A percentile compares a stretch with the other conserved stretches of the same genome.
Evolutionary conservation across 2,329 filamentous ascomycete species (phyloP).

Genomic region (Aspergillus pseudonomiae): DNA sequence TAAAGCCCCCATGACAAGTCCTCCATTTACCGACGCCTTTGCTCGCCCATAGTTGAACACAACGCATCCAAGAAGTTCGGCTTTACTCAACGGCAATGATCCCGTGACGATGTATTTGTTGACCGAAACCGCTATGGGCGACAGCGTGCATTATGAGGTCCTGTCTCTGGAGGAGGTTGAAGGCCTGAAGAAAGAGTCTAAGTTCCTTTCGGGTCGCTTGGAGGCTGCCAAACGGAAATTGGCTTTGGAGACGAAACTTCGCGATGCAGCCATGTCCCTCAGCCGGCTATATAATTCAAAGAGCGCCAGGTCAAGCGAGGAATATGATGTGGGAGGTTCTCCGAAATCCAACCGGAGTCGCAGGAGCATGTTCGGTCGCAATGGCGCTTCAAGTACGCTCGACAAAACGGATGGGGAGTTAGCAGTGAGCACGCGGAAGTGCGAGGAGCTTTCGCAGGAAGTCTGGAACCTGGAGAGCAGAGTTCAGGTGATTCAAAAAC

Average conservation of each 20-base stretch:
- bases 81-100: conserved; percentile 52
- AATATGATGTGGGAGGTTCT: conserved; percentile 36
- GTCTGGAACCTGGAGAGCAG: conserved; percentile 78
- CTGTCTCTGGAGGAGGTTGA: conserved; percentile 92
- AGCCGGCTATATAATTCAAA: conserved; percentile 75
- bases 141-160: conserved; percentile 83
- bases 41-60: conserved; percentile 55
- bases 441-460: conserved; percentile 81
- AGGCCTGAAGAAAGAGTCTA: conserved; percentile 82
- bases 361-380: conserved; percentile 53
- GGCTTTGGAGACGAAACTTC: conserved; percentile 87
- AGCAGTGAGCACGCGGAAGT: conserved; percentile 73
- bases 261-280: conserved; percentile 88
- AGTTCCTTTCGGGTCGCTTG: conserved; percentile 72
- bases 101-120: conserved; percentile 84
- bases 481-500: conserved; percentile 72
- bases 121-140: conserved; percentile 87
- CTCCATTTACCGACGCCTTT: not conserved
- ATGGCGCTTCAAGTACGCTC: conserved; percentile 39
- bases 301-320: conserved; percentile 54
- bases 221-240: conserved; percentile 82
- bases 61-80: conserved; percentile 38
- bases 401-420: conserved; percentile 73
- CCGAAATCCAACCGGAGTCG: conserved; percentile 57
- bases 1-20: not conserved